A percentile compares a stretch with the other conserved stretches of the same genome.
phyloP scores from a whole-genome alignment of 2,329 filamentous ascomycete genomes.

The Colletotrichum kahawae region DNA sequence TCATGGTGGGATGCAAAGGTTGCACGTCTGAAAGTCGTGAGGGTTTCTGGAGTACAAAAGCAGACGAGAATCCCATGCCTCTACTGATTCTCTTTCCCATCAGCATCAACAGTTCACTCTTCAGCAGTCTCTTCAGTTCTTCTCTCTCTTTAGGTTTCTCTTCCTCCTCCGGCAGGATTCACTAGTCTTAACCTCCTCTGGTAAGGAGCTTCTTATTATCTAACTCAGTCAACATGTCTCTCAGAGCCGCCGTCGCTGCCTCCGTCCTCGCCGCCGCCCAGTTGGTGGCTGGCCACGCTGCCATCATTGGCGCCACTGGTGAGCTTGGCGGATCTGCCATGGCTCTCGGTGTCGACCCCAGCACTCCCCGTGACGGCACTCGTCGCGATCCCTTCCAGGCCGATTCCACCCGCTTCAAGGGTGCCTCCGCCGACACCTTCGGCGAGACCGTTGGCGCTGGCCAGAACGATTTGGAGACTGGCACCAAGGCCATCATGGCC shows the following conservation, averaged over 20 bases:
- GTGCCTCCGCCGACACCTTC: conserved; percentile 53
- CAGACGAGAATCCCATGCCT: not conserved
- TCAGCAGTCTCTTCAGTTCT: conserved; percentile 19
- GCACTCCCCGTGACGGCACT: conserved; percentile 67
- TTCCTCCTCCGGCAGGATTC: conserved; percentile 21
- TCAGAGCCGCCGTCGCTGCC: conserved; percentile 41
- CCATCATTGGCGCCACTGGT: conserved; percentile 62
- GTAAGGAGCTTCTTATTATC: conserved; percentile 12
- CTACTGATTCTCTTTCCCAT: not conserved
- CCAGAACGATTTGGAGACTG: conserved; percentile 60
- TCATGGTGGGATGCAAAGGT: not conserved
- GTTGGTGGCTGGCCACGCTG: conserved; percentile 65
- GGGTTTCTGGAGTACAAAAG: conserved; percentile 14
- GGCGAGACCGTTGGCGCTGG: conserved; percentile 64
- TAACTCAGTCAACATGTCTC: conserved; percentile 31
- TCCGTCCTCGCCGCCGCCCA: conserved; percentile 57
- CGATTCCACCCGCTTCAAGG: conserved; percentile 67
- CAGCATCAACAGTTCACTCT: conserved; percentile 10
- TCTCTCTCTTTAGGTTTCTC: not conserved
- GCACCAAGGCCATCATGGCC: conserved; percentile 61
- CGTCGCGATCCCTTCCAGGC: conserved; percentile 65
- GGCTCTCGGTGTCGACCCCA: conserved; percentile 54
- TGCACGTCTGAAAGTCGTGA: not conserved
- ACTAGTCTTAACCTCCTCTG: conserved; percentile 19
- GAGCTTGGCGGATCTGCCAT: conserved; percentile 61